Evolutionary conservation across 2,329 filamentous ascomycete species (phyloP).

Genomic region (Phialocephala sp.): DNA sequence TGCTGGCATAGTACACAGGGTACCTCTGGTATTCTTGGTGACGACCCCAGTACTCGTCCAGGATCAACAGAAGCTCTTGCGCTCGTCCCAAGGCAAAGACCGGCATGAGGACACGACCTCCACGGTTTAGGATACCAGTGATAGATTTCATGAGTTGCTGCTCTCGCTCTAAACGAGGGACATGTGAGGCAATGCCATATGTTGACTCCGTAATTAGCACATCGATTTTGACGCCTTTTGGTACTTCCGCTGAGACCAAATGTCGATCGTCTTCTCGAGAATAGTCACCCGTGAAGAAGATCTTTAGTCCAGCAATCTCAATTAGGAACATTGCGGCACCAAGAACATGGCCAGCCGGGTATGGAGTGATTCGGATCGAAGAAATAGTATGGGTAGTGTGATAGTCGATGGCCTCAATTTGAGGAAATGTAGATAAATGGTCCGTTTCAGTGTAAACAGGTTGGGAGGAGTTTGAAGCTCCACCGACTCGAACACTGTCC

Average conservation of each 20-base stretch:
- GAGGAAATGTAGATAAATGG: constrained; percentile 88
- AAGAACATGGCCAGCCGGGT: constrained; percentile 96
- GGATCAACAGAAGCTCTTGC: constrained; percentile 90
- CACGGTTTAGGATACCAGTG: constrained; percentile 86
- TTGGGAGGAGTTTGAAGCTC: constrained; percentile 69
- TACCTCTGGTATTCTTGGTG: constrained; percentile 87
- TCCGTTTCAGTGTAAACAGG: constrained; percentile 94
- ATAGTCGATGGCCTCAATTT: constrained; percentile 97
- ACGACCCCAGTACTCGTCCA: constrained; percentile 96
- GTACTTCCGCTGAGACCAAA: constrained; percentile 91
- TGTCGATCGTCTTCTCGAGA: constrained; percentile 94
- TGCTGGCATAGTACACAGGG: constrained; percentile 97
- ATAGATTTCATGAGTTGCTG: constrained; percentile 95
- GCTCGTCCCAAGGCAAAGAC: constrained; percentile 94
- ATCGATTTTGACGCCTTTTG: constrained; percentile 87
- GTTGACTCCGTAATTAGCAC: constrained; percentile 98
- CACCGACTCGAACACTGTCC: constrained; percentile 90
- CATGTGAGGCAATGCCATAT: constrained; percentile 93
- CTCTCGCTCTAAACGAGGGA: constrained; percentile 88
- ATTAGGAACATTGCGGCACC: constrained; percentile 98
- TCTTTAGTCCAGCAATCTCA: constrained; percentile 94
- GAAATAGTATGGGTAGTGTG: constrained; percentile 97
- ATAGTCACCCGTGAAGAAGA: constrained; percentile 98
- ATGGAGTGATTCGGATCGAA: constrained; percentile 94
- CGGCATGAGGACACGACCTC: constrained; percentile 90